Evolutionary conservation across 441 rosid genomes (phyloP), one percentile per base, ranked within the genome.

Genomic region (Geranium incanum): DNA sequence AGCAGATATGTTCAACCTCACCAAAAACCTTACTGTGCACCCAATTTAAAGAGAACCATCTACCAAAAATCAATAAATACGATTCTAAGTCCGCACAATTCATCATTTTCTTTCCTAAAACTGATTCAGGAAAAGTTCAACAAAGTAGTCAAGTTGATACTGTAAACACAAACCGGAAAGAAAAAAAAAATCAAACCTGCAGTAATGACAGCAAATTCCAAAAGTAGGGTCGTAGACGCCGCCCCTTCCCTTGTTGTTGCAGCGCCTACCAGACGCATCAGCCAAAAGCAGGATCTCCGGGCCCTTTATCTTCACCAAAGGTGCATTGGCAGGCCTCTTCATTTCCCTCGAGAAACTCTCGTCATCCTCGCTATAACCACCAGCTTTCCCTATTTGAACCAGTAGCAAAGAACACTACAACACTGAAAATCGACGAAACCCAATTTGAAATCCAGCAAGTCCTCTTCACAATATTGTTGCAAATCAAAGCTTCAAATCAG

Each of bases 141-240:
- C 59, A 50, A 3, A 43, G 50, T 43, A 43, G 50, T 43, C 50
- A 43, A 43, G 50, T 43, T 43, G 59, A 50, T 50, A 50, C 13
- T 50, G 18, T n/a, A 50, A 50, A 13, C 12, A 50, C 59, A 50
- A 50, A 50, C 7, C 1, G 18, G 59, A 13, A 50, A 13, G 21
- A 21, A 21, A 21, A 21, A 21, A 41, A 8, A 50, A 50, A 50
- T 50, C 59, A 50, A 50, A 50, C 86, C 86, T 84, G 86, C 85
- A 84, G 75, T 81, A 84, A 72, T 81, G 86, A 75, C 86, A 84
- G 77, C 83, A 70, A 76, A 84, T 84, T 38, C 86, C 83, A 67
- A 74, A 71, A 64, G 79, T 45, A 36, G 85, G 73, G 64, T 84
- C 78, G 13, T 78, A 76, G 71, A 84, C 23, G 1, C 78, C 71